Conservation (phyloP, 139 green algal genomes). For the Chlamydomonas sp. region DNA sequence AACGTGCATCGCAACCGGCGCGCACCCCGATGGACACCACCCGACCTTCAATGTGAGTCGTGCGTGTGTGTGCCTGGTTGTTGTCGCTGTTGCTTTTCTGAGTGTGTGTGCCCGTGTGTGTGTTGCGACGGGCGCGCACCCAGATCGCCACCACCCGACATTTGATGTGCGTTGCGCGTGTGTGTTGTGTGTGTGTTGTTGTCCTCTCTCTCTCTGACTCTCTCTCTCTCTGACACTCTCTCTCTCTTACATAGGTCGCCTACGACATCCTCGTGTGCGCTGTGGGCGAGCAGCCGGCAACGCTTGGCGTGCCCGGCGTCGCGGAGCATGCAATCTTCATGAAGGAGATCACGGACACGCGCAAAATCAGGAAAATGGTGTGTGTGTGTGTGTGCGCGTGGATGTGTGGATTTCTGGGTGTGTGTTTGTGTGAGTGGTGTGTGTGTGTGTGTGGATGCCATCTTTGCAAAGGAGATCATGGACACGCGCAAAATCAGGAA, state of each 20-base stretch:
- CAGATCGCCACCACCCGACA: too few relatives aligned
- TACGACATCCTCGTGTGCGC: constrained; percentile 73
- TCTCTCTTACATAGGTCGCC: too few relatives aligned
- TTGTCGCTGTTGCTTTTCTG: background rate
- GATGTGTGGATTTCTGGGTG: too few relatives aligned
- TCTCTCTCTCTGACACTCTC: too few relatives aligned
- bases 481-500: too few relatives aligned
- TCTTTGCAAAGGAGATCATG: constrained; percentile 75
- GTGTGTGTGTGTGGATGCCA: constrained; percentile 70
- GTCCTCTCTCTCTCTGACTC: too few relatives aligned
- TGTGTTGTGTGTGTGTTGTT: too few relatives aligned
- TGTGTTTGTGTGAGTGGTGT: too few relatives aligned
- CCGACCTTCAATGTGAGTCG: constrained; percentile 4
- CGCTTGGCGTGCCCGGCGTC: constrained; percentile 67
- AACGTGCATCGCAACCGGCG: constrained; percentile 30
- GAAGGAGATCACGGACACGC: constrained; percentile 61
- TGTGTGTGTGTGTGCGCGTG: too few relatives aligned
- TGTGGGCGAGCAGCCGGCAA: constrained; percentile 69
- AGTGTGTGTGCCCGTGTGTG: background rate
- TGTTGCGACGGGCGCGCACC: too few relatives aligned
- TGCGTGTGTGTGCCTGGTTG: background rate
- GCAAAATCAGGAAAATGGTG: too few relatives aligned
- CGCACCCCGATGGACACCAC: constrained; percentile 24
- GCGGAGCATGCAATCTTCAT: constrained; percentile 73
- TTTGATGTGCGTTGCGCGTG: too few relatives aligned